Evolutionary conservation across 2,329 filamentous ascomycete species (phyloP).

Genomic region (Onygena corvina): DNA sequence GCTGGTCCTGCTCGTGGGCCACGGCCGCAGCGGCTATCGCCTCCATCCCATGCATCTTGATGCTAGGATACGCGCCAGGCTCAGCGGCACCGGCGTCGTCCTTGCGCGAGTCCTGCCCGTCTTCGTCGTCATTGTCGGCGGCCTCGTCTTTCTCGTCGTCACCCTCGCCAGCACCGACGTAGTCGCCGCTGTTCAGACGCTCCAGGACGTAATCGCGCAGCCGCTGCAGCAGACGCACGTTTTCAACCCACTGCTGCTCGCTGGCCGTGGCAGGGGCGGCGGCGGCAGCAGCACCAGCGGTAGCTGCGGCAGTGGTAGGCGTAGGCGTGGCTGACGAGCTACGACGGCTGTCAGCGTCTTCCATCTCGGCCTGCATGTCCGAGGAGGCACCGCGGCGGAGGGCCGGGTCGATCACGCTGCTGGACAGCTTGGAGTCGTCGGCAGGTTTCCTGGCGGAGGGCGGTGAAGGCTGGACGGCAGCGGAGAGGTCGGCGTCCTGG

Average conservation of each 20-base stretch:
- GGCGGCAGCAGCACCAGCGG: not conserved
- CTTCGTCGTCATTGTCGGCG: conserved; percentile 15
- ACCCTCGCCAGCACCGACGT: conserved; percentile 26
- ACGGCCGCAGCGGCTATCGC: conserved; percentile 19
- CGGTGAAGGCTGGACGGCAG: conserved; percentile 22
- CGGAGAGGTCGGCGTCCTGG: conserved; percentile 25
- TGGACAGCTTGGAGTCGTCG: conserved; percentile 22
- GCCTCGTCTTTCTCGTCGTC: conserved; percentile 39
- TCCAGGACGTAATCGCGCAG: conserved; percentile 47
- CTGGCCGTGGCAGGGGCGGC: not conserved
- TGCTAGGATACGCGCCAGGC: conserved; percentile 1
- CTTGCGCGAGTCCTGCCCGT: not conserved
- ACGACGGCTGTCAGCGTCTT: conserved; percentile 15
- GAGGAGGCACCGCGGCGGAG: conserved; percentile 20
- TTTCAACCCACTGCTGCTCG: conserved; percentile 51
- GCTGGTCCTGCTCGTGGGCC: conserved; percentile 13
- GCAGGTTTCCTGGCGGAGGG: conserved; percentile 18
- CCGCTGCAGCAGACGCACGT: conserved; percentile 51
- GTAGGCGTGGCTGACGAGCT: not conserved
- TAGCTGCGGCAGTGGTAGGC: not conserved
- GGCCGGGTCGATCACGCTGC: conserved; percentile 34
- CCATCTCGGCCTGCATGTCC: not conserved
- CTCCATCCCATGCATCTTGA: conserved; percentile 16
- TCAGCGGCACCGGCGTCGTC: not conserved
- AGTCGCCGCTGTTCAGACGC: conserved; percentile 44